A percentile compares a stretch with the other conserved stretches of the same genome.
Conservation (phyloP, 208 protist species). For the Leishmania martiniquensis region DNA sequence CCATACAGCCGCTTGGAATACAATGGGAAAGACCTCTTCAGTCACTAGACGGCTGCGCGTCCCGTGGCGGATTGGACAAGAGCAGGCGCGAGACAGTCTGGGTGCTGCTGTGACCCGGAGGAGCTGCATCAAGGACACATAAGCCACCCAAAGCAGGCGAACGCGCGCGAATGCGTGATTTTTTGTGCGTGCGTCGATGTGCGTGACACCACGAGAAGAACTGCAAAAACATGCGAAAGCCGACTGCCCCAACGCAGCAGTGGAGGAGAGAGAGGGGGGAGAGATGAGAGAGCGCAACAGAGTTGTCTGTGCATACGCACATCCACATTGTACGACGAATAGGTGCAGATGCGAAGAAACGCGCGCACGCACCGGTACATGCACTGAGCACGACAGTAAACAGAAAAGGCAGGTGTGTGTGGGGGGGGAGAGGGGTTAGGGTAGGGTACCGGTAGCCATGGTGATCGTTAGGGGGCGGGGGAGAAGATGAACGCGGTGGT, state of each 20-base stretch:
- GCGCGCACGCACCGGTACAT: background rate
- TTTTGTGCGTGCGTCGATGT: background rate
- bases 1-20: background rate
- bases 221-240: no score
- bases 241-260: background rate
- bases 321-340: background rate
- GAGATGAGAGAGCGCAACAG: conserved; percentile 1
- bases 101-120: background rate
- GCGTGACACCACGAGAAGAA: background rate
- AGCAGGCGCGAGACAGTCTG: background rate
- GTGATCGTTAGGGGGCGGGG: no score
- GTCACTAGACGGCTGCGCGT: background rate
- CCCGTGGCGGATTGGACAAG: background rate
- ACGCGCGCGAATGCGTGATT: background rate
- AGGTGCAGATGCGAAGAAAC: background rate
- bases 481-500: background rate
- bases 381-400: background rate
- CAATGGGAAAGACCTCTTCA: background rate
- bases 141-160: background rate
- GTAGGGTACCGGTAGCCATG: no score
- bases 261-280: background rate
- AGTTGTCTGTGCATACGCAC: background rate
- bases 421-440: no score
- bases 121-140: background rate
- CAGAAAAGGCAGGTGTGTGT: background rate